Percentiles rank a stretch among this genome's conserved stretches.
Conservation (phyloP, 2,329 filamentous ascomycete species). For the Tolypocladium endophyticum region DNA sequence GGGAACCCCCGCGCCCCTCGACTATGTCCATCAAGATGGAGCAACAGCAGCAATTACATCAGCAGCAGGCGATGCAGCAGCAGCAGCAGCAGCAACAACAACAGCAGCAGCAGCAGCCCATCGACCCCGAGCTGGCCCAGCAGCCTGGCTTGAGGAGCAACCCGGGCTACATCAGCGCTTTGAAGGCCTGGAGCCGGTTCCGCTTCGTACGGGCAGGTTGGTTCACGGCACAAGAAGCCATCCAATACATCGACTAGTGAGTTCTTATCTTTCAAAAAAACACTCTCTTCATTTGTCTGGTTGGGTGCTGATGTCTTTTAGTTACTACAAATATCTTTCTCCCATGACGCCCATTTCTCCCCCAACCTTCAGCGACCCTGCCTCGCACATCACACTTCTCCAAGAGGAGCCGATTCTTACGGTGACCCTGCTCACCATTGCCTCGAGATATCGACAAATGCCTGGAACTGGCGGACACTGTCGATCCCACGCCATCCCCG, state of each 20-base stretch:
- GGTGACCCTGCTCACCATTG: conserved; percentile 82
- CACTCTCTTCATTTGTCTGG: neutral
- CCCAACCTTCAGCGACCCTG: conserved; percentile 77
- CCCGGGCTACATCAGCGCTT: conserved; percentile 54
- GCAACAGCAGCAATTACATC: neutral
- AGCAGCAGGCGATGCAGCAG: neutral
- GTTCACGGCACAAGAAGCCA: conserved; percentile 89
- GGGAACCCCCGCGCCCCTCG: conserved; percentile 3
- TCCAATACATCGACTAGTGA: conserved; percentile 88
- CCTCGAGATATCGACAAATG: conserved; percentile 76
- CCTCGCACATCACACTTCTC: conserved; percentile 67
- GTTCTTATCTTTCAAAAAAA: conserved; percentile 18
- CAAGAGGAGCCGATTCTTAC: conserved; percentile 88
- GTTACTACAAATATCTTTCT: conserved; percentile 84
- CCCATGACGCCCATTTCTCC: conserved; percentile 90
- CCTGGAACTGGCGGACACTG: conserved; percentile 71
- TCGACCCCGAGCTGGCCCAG: conserved; percentile 36
- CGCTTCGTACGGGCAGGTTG: conserved; percentile 93
- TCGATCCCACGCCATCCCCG: conserved; percentile 83
- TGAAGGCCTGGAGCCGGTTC: conserved; percentile 83
- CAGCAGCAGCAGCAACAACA: neutral
- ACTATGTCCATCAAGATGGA: conserved; percentile 7
- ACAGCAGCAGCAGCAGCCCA: conserved; percentile 15
- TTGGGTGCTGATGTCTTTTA: conserved; percentile 17
- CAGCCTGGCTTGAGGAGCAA: conserved; percentile 33